Conservation (phyloP, 352 stramenopile species). For the Elongisporangium undulatum region DNA sequence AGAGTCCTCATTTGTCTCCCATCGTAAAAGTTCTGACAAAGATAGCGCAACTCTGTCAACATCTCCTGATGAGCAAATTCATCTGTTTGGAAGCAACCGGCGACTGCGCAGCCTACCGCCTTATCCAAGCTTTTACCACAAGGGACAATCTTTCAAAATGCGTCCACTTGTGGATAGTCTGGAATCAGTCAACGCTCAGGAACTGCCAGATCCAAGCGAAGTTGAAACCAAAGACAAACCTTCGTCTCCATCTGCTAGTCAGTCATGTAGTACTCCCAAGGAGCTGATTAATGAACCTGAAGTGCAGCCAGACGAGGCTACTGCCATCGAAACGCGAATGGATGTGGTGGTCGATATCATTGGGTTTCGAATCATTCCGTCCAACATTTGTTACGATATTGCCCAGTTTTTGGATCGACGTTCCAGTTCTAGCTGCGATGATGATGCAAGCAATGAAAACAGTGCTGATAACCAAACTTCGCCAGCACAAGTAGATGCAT, state of each 20-base stretch:
- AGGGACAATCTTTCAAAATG: not conserved
- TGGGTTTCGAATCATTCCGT: conserved; percentile 75
- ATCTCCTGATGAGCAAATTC: not conserved
- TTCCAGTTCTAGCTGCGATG: conserved; percentile 2
- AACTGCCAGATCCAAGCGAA: not conserved
- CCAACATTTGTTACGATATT: conserved; percentile 79
- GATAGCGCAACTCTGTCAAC: not conserved
- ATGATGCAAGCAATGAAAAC: not conserved
- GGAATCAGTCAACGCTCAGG: not conserved
- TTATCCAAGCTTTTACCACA: not conserved
- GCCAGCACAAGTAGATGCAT: not conserved
- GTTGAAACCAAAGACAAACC: not conserved
- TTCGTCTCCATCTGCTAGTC: not conserved
- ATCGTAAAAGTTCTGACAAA: not conserved
- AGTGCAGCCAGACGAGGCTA: conserved; percentile 1
- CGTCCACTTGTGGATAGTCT: not conserved
- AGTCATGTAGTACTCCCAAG: not conserved
- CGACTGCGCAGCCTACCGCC: not conserved
- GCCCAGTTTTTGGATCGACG: conserved; percentile 56
- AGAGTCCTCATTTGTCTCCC: not conserved
- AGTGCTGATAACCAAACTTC: not conserved
- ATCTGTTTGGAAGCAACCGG: not conserved
- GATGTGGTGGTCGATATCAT: conserved; percentile 68
- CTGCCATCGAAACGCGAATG: conserved; percentile 39
- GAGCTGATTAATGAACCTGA: not conserved